Evolutionary conservation across 2,329 filamentous ascomycete species (phyloP).

Genomic region (Colletotrichum higginsianum): DNA sequence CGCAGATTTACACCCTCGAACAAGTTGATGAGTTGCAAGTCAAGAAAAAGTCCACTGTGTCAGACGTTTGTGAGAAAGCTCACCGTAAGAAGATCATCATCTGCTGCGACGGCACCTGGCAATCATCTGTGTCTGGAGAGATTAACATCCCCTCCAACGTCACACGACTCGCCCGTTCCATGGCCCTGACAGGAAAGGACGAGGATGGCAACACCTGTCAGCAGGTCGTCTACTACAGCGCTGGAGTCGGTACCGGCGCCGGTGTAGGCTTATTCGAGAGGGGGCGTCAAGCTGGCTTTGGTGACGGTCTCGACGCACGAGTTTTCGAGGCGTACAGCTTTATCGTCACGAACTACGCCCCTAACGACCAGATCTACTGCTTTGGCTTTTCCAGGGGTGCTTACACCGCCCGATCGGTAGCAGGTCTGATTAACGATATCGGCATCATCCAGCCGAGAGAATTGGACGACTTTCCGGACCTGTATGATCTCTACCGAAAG

Average conservation of each 20-base stretch:
- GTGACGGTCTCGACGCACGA: slow-evolving; percentile 28
- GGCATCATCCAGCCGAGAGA: slow-evolving; percentile 42
- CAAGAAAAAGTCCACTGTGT: no score
- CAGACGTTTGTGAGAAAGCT: neutral
- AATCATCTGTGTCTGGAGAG: slow-evolving; percentile 24
- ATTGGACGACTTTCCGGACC: slow-evolving; percentile 13
- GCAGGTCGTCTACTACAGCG: slow-evolving; percentile 16
- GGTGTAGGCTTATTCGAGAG: neutral
- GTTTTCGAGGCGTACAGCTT: slow-evolving; percentile 56
- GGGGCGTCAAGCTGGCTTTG: neutral
- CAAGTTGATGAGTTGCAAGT: no score
- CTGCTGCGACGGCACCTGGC: slow-evolving; percentile 37
- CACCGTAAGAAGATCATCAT: slow-evolving; percentile 13
- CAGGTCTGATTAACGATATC: slow-evolving; percentile 53
- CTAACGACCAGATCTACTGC: slow-evolving; percentile 54
- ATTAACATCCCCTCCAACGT: slow-evolving; percentile 31
- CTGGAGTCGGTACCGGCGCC: slow-evolving; percentile 5
- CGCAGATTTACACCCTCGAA: neutral
- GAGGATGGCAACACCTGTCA: neutral
- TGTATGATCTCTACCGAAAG: neutral
- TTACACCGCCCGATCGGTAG: slow-evolving; percentile 57
- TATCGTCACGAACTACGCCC: slow-evolving; percentile 54
- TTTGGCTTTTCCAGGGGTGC: slow-evolving; percentile 58
- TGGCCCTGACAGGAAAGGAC: neutral
- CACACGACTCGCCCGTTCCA: slow-evolving; percentile 13